phyloP scores from a whole-genome alignment of 1,139 yeast genomes.

The Zygosaccharomyces pseudobailii region DNA sequence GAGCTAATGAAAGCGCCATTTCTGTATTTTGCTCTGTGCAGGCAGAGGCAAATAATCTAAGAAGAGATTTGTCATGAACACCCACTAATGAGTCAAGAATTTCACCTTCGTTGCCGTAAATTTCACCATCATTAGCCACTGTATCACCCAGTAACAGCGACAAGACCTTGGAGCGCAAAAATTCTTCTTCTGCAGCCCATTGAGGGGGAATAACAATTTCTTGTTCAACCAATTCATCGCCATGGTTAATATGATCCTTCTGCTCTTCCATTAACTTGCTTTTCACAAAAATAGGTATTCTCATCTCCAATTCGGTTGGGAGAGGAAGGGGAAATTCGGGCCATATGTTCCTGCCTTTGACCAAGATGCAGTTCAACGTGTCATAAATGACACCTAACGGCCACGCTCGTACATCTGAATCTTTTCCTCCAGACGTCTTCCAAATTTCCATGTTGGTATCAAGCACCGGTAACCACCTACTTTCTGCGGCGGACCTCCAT shows the following conservation, averaged over 20 bases:
- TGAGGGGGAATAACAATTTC: slow-evolving; percentile 30
- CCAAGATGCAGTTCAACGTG: slow-evolving; percentile 64
- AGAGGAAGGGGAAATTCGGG: slow-evolving; percentile 73
- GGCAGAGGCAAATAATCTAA: slow-evolving; percentile 71
- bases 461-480: slow-evolving; percentile 85
- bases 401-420: slow-evolving; percentile 63
- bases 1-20: slow-evolving; percentile 67
- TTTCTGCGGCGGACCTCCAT: slow-evolving; percentile 75
- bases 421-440: slow-evolving; percentile 46
- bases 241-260: slow-evolving; percentile 35
- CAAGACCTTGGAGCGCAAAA: slow-evolving; percentile 37
- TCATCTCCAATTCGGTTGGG: slow-evolving; percentile 70
- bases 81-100: slow-evolving; percentile 48
- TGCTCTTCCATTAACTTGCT: slow-evolving; percentile 27
- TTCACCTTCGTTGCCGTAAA: slow-evolving; percentile 42
- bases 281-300: slow-evolving; percentile 50
- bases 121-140: slow-evolving; percentile 38
- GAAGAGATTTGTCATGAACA: slow-evolving; percentile 64
- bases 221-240: slow-evolving; percentile 37
- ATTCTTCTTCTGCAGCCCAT: slow-evolving; percentile 39
- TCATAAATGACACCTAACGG: slow-evolving; percentile 73
- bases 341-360: slow-evolving; percentile 53
- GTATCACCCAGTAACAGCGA: slow-evolving; percentile 38
- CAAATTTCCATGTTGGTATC: slow-evolving; percentile 54
- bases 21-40: slow-evolving; percentile 63